A percentile compares a stretch with the other conserved stretches of the same genome.
phyloP scores from a whole-genome alignment of 371 early-diverging fungal species.

The Mucor saturninus region DNA sequence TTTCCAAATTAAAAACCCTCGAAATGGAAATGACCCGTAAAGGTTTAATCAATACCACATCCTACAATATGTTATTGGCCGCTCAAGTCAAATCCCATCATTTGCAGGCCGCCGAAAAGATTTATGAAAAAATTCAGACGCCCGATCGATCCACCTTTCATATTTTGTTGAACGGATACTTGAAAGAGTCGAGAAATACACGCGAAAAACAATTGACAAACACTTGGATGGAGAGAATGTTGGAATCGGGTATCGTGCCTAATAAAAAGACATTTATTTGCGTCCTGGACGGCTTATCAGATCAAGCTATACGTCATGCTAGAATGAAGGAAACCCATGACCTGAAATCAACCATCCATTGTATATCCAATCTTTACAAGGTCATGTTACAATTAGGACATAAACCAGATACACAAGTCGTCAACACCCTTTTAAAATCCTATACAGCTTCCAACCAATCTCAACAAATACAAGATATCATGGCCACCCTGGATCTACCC shows the following conservation, averaged over 20 bases:
- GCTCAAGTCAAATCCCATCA: conserved; percentile 28
- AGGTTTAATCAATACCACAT: conserved; percentile 22
- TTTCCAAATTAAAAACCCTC: conserved; percentile 31
- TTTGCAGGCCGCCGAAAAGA: conserved; percentile 22
- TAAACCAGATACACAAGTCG: conserved; percentile 21
- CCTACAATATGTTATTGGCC: conserved; percentile 37
- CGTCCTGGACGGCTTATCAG: conserved; percentile 28
- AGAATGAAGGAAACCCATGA: conserved; percentile 18
- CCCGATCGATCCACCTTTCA: conserved; percentile 36
- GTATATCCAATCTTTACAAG: conserved; percentile 23
- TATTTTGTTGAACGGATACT: conserved; percentile 28
- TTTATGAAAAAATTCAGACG: conserved; percentile 19
- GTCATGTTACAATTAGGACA: conserved; percentile 26
- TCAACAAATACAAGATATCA: conserved; percentile 27
- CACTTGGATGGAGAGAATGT: conserved; percentile 36
- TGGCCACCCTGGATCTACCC: conserved; percentile 20
- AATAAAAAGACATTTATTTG: conserved; percentile 29
- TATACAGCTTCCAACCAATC: conserved; percentile 31
- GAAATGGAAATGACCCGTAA: conserved; percentile 28
- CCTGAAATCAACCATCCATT: conserved; percentile 14
- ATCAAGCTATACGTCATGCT: conserved; percentile 24
- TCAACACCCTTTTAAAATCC: conserved; percentile 29
- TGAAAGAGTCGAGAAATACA: conserved; percentile 18
- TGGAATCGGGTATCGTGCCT: conserved; percentile 28
- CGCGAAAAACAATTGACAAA: conserved; percentile 20